Evolutionary conservation across 805 yeast species (phyloP), one percentile per base, ranked within the genome.

Genomic region (Candida hispaniensis): DNA sequence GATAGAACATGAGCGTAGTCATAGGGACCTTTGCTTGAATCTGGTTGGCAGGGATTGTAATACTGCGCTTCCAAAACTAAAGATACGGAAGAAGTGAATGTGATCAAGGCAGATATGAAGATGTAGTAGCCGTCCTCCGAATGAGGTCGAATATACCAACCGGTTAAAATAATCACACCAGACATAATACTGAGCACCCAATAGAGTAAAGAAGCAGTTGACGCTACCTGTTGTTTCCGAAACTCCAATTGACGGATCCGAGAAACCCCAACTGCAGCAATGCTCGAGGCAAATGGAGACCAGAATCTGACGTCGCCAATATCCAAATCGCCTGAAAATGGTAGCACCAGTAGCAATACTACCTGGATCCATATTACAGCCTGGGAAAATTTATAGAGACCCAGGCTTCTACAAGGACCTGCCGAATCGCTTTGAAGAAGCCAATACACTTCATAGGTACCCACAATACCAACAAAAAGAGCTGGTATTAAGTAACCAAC

Each of bases 61-160:
- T 23, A 21, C 13, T 32, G 28, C 47, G 71, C 41, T 62, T 68
- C 18, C 44, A 44, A 23, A 28, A 21, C 25, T 30, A 44, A 14
- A 39, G 40, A 12, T 18, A 10, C 9, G 2, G 22, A 12, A 2
- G 36, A 16, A 17, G 24, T 17, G 16, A 17, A 17, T 4, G 21
- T 21, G 9, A 32, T 7, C 6, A 8, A 5, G 4, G 29, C 14
- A 18, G 28, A 17, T 11, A 41, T 14, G 26, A 15, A 7, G 18
- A 22, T 11, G 14, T 28, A 14, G 13, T n/a, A 9, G 9, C 14
- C 7, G 3, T 18, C 26, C 11, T 13, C 19, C 26, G 32, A 24
- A 22, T 21, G 18, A 24, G n/a, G n/a, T 21, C 40, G 13, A 4
- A 34, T 30, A 9, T 24, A 14, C 28, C 46, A 18, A 18, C 44